Percentiles rank a stretch among this genome's conserved stretches.
These are phyloP conservation scores for Vitis hybrid DNA, from an alignment of 177 flowering plant genomes.

Conservation along the genomic window DNA sequence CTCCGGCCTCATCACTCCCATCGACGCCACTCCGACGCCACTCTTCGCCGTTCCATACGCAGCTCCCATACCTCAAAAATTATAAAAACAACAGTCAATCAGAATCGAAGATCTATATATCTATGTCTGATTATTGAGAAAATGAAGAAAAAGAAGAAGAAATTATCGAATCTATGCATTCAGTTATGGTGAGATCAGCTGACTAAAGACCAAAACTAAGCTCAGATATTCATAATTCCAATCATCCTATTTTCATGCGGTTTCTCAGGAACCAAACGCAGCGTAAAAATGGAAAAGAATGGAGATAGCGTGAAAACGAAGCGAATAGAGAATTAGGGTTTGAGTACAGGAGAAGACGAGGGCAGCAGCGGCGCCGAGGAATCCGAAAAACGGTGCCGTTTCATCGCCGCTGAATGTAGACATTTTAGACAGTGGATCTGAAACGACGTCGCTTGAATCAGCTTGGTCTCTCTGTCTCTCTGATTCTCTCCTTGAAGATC, in stretches of 20 bases:
- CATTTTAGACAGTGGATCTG: conserved; percentile 21
- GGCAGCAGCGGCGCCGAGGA: conserved; percentile 80
- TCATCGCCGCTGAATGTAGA: conserved; percentile 70
- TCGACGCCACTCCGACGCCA: conserved; percentile 83
- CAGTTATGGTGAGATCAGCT: too few relatives aligned
- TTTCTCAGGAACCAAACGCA: background rate
- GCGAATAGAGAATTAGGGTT: background rate
- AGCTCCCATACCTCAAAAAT: conserved; percentile 63
- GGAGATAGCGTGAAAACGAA: background rate
- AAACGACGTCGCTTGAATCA: conserved; percentile 20
- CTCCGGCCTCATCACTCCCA: conserved; percentile 93
- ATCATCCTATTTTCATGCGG: too few relatives aligned
- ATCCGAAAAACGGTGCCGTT: conserved; percentile 86
- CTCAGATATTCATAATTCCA: too few relatives aligned
- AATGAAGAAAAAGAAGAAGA: too few relatives aligned
- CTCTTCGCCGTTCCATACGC: conserved; percentile 87
- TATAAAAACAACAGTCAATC: background rate
- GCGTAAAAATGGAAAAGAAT: background rate
- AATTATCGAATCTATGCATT: too few relatives aligned
- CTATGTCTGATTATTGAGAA: too few relatives aligned
- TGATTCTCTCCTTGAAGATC: background rate
- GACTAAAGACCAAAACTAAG: too few relatives aligned
- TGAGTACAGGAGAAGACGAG: conserved; percentile 72
- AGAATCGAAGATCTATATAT: too few relatives aligned
- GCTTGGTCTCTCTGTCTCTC: conserved; percentile 9